Evolutionary conservation across 75 land plant genomes (phyloP).

Genomic region (Sequoiadendron giganteum): DNA sequence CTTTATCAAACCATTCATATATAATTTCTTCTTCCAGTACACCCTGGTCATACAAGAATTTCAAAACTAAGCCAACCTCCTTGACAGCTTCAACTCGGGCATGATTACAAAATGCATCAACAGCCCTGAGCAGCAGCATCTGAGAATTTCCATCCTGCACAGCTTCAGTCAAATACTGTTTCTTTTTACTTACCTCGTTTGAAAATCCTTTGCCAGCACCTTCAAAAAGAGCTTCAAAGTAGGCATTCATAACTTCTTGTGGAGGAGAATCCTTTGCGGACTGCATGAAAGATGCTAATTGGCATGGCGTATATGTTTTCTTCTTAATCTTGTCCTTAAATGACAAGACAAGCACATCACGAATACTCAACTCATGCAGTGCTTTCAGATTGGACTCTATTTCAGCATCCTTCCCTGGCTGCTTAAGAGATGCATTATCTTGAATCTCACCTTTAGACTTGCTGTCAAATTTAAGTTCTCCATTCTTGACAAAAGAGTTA

Average conservation of each 20-base stretch:
- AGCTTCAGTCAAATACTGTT: constrained; percentile 53
- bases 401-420: constrained; percentile 15
- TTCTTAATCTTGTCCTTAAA: constrained; percentile 55
- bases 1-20: constrained; percentile 63
- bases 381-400: constrained; percentile 16
- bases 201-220: constrained; percentile 73
- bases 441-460: constrained; percentile 8
- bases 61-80: constrained; percentile 71
- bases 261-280: constrained; percentile 28
- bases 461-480: constrained; percentile 3
- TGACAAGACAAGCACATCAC: constrained; percentile 38
- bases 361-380: constrained; percentile 17
- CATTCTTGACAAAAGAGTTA: constrained; percentile 18
- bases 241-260: constrained; percentile 63
- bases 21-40: constrained; percentile 82
- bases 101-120: constrained; percentile 59
- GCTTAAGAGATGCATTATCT: constrained; percentile 16
- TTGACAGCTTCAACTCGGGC: constrained; percentile 48
- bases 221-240: constrained; percentile 72
- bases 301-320: constrained; percentile 47
- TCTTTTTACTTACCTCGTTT: constrained; percentile 72
- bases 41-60: constrained; percentile 74
- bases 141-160: constrained; percentile 64
- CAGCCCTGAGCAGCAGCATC: constrained; percentile 52
- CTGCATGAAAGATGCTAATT: constrained; percentile 38